A percentile compares a stretch with the other conserved stretches of the same genome.
phyloP scores from a whole-genome alignment of 306 rosid species.

The Morella rubra region DNA sequence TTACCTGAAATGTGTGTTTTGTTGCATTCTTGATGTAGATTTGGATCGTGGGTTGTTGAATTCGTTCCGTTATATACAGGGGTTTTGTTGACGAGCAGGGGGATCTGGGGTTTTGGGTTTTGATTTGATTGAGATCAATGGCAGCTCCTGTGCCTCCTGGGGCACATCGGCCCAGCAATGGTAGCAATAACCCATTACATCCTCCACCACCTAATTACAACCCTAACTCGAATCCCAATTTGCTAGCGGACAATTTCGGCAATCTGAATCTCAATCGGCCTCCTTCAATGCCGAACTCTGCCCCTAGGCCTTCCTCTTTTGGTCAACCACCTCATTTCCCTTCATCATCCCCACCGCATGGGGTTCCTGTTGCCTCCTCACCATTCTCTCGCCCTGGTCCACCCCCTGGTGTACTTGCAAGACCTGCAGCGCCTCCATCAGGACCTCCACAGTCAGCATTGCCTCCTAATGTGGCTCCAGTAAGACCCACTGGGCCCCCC shows the following conservation, averaged over 20 bases:
- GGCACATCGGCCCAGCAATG: constrained; percentile 79
- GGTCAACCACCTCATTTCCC: constrained; percentile 62
- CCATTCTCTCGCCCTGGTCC: constrained; percentile 75
- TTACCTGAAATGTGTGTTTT: constrained; percentile 10
- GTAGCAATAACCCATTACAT: constrained; percentile 32
- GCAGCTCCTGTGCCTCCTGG: constrained; percentile 95
- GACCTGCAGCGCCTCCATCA: constrained; percentile 53
- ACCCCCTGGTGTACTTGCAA: constrained; percentile 47
- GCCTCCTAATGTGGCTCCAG: constrained; percentile 36
- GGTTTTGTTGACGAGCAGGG: neutral
- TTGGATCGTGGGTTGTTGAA: constrained; percentile 39
- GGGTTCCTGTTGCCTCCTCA: constrained; percentile 46
- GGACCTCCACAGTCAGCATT: constrained; percentile 48
- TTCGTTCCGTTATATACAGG: neutral
- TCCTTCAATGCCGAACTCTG: constrained; percentile 60
- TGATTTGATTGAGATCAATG: constrained; percentile 57
- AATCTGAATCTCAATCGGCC: constrained; percentile 82
- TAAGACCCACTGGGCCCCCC: constrained; percentile 47
- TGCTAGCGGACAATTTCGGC: constrained; percentile 54
- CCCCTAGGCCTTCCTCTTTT: constrained; percentile 70
- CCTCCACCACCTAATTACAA: constrained; percentile 62
- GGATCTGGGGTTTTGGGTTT: constrained; percentile 33
- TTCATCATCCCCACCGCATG: constrained; percentile 46
- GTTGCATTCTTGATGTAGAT: constrained; percentile 17
- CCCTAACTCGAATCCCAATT: constrained; percentile 56